Evolutionary conservation across 768 basidiomycete species (phyloP).

Genomic region (Mycena metata): DNA sequence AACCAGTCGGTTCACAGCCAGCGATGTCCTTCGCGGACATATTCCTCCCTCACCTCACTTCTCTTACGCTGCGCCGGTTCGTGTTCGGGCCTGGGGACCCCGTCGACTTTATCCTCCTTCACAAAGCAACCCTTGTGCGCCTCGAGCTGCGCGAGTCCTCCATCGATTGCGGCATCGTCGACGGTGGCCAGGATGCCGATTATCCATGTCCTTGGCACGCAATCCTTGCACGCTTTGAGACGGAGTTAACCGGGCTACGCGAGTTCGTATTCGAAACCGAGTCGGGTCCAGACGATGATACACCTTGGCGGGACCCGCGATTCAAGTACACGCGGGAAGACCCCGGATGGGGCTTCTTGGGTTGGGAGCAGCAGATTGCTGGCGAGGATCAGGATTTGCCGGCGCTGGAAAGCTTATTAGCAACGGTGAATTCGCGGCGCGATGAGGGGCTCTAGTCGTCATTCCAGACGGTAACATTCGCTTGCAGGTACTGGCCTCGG

Average conservation of each 20-base stretch:
- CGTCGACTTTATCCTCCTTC: slow-evolving; percentile 17
- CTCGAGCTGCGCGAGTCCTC: slow-evolving; percentile 20
- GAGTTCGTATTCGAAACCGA: neutral
- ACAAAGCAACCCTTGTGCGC: slow-evolving; percentile 10
- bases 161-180: slow-evolving; percentile 3
- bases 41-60: slow-evolving; percentile 6
- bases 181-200: neutral
- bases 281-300: neutral
- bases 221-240: slow-evolving; percentile 4
- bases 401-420: slow-evolving; percentile 44
- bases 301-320: too few species aligned
- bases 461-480: too few species aligned
- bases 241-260: slow-evolving; percentile 4
- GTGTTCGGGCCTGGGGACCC: neutral
- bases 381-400: slow-evolving; percentile 5
- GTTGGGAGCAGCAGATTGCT: neutral
- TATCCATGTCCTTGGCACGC: slow-evolving; percentile 22
- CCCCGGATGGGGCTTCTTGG: neutral
- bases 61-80: slow-evolving; percentile 22
- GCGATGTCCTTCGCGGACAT: slow-evolving; percentile 14
- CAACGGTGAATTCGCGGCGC: too few species aligned
- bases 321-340: slow-evolving; percentile 17
- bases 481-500: too few species aligned
- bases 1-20: neutral
- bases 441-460: too few species aligned